Conservation (phyloP, 805 yeast genomes). For the Scheffersomyces ergatensis region DNA sequence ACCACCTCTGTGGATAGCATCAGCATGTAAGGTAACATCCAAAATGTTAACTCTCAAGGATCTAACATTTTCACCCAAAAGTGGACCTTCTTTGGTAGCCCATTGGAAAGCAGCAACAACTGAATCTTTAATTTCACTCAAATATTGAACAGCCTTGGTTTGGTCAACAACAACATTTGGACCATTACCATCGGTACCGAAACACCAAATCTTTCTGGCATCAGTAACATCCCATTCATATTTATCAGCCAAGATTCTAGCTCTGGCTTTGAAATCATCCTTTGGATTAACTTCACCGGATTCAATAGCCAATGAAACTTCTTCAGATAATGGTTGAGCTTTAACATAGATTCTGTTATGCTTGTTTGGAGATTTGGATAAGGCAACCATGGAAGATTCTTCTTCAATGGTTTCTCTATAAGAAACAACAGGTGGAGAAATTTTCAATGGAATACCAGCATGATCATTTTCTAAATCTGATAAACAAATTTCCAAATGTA, state of each 20-base stretch:
- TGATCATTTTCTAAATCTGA: conserved; percentile 96
- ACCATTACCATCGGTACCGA: conserved; percentile 99
- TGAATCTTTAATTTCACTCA: conserved; percentile 98
- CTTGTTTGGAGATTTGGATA: conserved; percentile 99
- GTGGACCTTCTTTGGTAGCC: conserved; percentile 99
- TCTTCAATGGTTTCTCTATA: conserved; percentile 97
- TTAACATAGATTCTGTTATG: conserved; percentile 99
- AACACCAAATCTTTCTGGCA: conserved; percentile 99
- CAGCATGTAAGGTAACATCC: conserved; percentile 99
- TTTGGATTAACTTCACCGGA: conserved; percentile 86
- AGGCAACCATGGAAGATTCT: conserved; percentile 93
- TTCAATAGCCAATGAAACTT: conserved; percentile 89
- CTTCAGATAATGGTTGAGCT: conserved; percentile 96
- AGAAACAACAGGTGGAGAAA: conserved; percentile 96
- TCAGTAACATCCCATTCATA: conserved; percentile 99
- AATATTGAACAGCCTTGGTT: conserved; percentile 99
- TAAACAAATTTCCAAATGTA: conserved; percentile 98
- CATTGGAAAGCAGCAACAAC: conserved; percentile 99
- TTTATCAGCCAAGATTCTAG: conserved; percentile 97
- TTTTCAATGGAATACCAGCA: conserved; percentile 98
- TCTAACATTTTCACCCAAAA: conserved; percentile 95
- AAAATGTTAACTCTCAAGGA: conserved; percentile 95
- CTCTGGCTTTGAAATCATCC: conserved; percentile 99
- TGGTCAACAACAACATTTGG: conserved; percentile 98
- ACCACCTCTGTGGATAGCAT: conserved; percentile 99